These are phyloP conservation scores for Eucalyptus fibrosa DNA, from an alignment of 345 rosid species.

Conservation along the genomic window DNA sequence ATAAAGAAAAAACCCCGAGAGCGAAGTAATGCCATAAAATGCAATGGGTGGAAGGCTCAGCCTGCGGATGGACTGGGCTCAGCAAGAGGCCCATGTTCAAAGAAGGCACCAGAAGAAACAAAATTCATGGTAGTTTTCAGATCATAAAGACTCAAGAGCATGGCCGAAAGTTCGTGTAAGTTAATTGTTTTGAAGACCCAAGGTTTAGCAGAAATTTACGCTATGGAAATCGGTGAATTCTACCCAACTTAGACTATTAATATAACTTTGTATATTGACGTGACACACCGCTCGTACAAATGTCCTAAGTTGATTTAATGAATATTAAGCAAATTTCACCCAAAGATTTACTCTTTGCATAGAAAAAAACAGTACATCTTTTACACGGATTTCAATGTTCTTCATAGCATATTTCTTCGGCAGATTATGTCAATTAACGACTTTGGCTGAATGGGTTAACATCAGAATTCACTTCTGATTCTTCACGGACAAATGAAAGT, in stretches of 20 bases:
- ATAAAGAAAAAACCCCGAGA: neutral
- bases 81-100: neutral
- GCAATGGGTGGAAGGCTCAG: neutral
- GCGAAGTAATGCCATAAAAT: neutral
- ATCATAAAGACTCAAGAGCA: neutral
- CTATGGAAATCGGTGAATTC: neutral
- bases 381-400: neutral
- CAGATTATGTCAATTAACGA: too few species aligned
- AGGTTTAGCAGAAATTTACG: neutral
- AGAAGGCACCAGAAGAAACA: neutral
- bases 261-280: neutral
- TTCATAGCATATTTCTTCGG: neutral
- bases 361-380: accelerated
- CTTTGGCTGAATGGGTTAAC: neutral
- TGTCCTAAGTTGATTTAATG: neutral
- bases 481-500: neutral
- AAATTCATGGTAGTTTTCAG: neutral
- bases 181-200: neutral
- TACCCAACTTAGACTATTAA: accelerated
- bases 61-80: neutral
- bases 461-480: neutral
- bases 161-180: accelerated
- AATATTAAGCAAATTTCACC: neutral
- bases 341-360: neutral
- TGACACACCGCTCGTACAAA: accelerated